Evolutionary conservation across 176 grass and related monocot species (phyloP).

Genomic region (Carex pumila): DNA sequence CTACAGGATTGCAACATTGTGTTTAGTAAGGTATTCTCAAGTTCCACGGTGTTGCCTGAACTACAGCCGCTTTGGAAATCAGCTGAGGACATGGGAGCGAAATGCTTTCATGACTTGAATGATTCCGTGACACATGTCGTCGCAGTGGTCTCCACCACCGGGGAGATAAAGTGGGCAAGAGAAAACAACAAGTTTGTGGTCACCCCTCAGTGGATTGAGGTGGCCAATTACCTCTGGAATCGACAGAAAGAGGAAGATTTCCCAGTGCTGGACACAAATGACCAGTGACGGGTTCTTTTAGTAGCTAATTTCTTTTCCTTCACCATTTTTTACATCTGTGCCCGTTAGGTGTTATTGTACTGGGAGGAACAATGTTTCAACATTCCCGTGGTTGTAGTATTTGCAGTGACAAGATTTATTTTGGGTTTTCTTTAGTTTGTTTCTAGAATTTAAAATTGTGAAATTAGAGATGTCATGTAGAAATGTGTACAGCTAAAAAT

Average conservation of each 20-base stretch:
- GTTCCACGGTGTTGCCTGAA: neutral
- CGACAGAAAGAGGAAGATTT: slow-evolving; percentile 53
- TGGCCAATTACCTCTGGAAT: slow-evolving; percentile 40
- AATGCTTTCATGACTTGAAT: slow-evolving; percentile 40
- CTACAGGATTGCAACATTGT: slow-evolving; percentile 59
- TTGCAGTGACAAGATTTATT: too few species aligned
- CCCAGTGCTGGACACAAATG: neutral
- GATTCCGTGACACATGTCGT: slow-evolving; percentile 52
- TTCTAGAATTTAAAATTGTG: too few species aligned
- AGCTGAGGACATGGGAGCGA: slow-evolving; percentile 60
- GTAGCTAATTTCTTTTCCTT: too few species aligned
- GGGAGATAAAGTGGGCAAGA: neutral
- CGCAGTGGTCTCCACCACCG: slow-evolving; percentile 25
- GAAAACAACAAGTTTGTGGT: slow-evolving; percentile 50
- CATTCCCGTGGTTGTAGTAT: too few species aligned
- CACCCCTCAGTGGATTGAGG: slow-evolving; percentile 8
- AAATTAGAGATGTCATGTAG: too few species aligned
- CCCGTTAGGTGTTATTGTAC: too few species aligned
- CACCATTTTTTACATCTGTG: too few species aligned
- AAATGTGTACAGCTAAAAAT: too few species aligned
- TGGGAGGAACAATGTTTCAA: too few species aligned
- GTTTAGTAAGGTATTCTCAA: slow-evolving; percentile 57
- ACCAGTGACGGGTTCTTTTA: neutral
- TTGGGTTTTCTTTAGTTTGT: too few species aligned
- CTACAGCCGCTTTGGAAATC: slow-evolving; percentile 62